Evolutionary conservation across 768 basidiomycete species (phyloP).

Genomic region (Tulasnella sp.): DNA sequence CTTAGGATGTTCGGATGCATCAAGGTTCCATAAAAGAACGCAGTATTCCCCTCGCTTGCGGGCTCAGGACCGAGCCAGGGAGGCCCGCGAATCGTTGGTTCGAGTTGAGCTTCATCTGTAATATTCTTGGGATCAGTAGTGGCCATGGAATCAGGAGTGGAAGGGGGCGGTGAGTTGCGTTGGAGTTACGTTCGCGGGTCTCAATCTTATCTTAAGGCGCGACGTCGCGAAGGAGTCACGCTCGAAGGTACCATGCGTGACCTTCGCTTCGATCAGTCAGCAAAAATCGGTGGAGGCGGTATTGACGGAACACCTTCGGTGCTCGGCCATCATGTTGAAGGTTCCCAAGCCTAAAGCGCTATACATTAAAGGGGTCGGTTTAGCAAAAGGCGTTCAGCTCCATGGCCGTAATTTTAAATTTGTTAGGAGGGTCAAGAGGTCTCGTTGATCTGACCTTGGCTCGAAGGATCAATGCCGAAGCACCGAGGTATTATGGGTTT

Average conservation of each 20-base stretch:
- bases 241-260: background rate
- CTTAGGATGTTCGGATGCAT: conserved; percentile 81
- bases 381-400: background rate
- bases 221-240: background rate
- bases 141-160: background rate
- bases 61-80: background rate
- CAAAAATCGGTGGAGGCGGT: background rate
- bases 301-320: background rate
- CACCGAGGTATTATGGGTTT: no score
- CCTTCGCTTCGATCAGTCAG: background rate
- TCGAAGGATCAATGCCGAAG: no score
- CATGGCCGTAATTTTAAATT: background rate
- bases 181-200: background rate
- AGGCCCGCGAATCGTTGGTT: background rate
- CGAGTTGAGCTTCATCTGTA: background rate
- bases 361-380: background rate
- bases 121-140: background rate
- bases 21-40: conserved; percentile 88
- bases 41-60: conserved; percentile 35
- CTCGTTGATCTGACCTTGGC: no score
- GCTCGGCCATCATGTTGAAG: background rate
- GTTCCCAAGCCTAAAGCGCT: background rate
- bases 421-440: no score
- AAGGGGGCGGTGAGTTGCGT: background rate
- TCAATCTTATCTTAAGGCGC: background rate